A percentile compares a stretch with the other conserved stretches of the same genome.
These are phyloP conservation scores for Verticillium albo-atrum DNA, from an alignment of 2,329 filamentous ascomycete species.

Conservation along the genomic window DNA sequence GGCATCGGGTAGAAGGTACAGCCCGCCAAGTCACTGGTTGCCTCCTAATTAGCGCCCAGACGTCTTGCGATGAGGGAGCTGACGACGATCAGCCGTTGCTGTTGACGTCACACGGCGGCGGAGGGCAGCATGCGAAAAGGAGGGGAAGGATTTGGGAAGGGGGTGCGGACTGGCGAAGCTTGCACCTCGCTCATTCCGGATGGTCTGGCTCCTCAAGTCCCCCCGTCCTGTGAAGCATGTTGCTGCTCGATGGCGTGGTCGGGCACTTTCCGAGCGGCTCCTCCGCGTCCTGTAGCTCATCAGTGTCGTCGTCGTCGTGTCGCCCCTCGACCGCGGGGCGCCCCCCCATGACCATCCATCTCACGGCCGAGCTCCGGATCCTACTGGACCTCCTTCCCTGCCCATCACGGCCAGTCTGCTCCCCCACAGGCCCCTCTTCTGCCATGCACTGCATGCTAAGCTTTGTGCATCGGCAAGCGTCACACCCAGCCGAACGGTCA, in stretches of 20 bases:
- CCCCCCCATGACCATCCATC: not conserved
- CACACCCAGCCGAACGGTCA: not conserved
- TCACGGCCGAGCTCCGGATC: not conserved
- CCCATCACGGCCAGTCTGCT: not conserved
- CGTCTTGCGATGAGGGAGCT: not conserved
- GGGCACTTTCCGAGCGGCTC: not conserved
- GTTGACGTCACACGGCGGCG: conserved; percentile 9
- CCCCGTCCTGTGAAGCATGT: not conserved
- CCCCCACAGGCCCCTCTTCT: not conserved
- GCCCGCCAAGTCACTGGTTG: not conserved
- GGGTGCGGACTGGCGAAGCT: not conserved
- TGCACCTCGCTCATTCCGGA: not conserved
- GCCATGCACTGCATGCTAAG: not conserved
- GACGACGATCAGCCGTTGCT: conserved; percentile 4
- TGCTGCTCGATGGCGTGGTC: not conserved
- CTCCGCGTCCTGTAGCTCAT: not conserved
- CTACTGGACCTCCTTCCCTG: not conserved
- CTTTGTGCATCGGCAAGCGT: not conserved
- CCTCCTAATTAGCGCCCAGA: not conserved
- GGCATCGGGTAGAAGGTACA: not conserved
- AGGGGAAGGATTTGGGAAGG: not conserved
- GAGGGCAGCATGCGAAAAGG: not conserved
- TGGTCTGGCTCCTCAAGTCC: not conserved
- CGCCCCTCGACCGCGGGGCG: not conserved
- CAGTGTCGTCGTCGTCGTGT: not conserved